These are phyloP conservation scores for Arthrocladium fulminans DNA, from an alignment of 2,329 filamentous ascomycete genomes.

Conservation along the genomic window DNA sequence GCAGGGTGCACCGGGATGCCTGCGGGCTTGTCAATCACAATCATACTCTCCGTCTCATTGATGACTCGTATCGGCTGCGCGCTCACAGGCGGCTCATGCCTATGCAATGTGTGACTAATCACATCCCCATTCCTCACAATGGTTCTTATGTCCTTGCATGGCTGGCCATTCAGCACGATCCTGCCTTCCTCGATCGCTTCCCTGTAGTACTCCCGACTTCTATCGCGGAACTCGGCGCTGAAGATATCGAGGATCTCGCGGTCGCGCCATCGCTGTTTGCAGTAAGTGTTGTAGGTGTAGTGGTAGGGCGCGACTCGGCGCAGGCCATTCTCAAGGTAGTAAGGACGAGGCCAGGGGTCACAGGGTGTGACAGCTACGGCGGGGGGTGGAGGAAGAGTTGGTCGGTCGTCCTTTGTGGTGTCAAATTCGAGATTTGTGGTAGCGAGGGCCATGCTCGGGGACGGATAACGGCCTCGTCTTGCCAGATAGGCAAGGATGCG, in stretches of 20 bases:
- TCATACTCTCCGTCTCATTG: constrained; percentile 84
- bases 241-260: constrained; percentile 79
- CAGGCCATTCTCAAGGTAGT: constrained; percentile 74
- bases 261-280: constrained; percentile 87
- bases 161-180: constrained; percentile 71
- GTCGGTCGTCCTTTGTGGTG: constrained; percentile 11
- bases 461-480: constrained; percentile 28
- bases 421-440: constrained; percentile 12
- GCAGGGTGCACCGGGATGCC: constrained; percentile 93
- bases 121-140: constrained; percentile 80
- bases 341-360: constrained; percentile 58
- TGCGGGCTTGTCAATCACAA: constrained; percentile 94
- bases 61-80: constrained; percentile 70
- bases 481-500: constrained; percentile 34
- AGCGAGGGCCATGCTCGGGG: constrained; percentile 31
- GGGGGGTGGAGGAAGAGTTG: constrained; percentile 15
- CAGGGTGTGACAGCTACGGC: constrained; percentile 19
- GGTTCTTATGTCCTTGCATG: constrained; percentile 55
- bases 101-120: constrained; percentile 85
- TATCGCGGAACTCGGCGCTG: constrained; percentile 81
- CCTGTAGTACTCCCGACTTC: constrained; percentile 74
- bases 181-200: constrained; percentile 70
- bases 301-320: constrained; percentile 79
- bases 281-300: constrained; percentile 89
- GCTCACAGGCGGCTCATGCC: constrained; percentile 90